A percentile compares a stretch with the other conserved stretches of the same genome.
These are phyloP conservation scores for Ascochyta rabiei DNA, from an alignment of 2,329 filamentous ascomycete species.

Conservation along the genomic window DNA sequence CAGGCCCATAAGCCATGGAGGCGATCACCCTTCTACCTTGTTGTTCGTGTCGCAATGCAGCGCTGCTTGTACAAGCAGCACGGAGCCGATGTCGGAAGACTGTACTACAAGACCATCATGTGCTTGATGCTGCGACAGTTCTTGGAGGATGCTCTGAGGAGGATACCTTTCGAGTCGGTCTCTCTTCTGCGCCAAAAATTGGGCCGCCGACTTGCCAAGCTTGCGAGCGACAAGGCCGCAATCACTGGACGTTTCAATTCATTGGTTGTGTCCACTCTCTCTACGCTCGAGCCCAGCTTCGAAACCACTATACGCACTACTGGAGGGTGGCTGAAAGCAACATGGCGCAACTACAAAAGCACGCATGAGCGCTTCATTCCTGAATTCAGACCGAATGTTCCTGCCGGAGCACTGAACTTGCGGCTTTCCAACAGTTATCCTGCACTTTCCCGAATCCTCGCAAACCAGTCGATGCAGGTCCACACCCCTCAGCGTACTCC, in stretches of 20 bases:
- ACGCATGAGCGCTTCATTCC: slow-evolving; percentile 50
- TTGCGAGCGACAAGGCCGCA: slow-evolving; percentile 52
- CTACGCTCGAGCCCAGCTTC: slow-evolving; percentile 17
- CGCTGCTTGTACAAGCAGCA: slow-evolving; percentile 55
- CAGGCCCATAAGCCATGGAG: slow-evolving; percentile 64
- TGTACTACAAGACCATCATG: slow-evolving; percentile 66
- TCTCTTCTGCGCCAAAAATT: slow-evolving; percentile 59
- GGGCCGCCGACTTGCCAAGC: slow-evolving; percentile 63
- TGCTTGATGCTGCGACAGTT: slow-evolving; percentile 56
- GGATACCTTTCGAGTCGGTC: slow-evolving; percentile 45
- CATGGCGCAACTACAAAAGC: slow-evolving; percentile 29
- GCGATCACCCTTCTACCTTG: slow-evolving; percentile 66
- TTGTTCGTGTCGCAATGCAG: slow-evolving; percentile 64
- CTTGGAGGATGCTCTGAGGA: slow-evolving; percentile 48
- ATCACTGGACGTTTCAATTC: neutral
- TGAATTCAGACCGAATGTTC: slow-evolving; percentile 49
- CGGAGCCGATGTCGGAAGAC: slow-evolving; percentile 51
- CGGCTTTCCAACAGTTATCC: slow-evolving; percentile 28
- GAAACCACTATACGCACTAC: slow-evolving; percentile 20
- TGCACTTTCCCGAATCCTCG: slow-evolving; percentile 7
- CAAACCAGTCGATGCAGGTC: neutral
- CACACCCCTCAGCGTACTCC: slow-evolving; percentile 5
- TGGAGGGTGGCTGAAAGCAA: slow-evolving; percentile 20
- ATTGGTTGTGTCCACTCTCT: neutral
- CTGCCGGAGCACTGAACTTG: slow-evolving; percentile 21